Evolutionary conservation across 495 filamentous ascomycete genomes (phyloP).

Genomic region (Daldinia caldariorum): DNA sequence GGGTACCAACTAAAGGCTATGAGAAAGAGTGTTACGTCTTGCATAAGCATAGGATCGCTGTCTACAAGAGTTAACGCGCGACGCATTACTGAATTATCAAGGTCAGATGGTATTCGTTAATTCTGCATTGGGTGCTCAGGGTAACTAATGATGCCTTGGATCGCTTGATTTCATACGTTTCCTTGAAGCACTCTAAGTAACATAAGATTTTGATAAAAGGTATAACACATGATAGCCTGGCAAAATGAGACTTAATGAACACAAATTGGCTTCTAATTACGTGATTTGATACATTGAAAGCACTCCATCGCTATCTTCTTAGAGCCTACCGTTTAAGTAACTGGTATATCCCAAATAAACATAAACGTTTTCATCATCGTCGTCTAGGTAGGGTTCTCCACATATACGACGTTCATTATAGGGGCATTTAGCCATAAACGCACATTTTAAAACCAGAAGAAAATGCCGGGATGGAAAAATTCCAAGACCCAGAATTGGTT

Average conservation of each 20-base stretch:
- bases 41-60: background rate
- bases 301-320: background rate
- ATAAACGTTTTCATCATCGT: background rate
- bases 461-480: conserved; percentile 27
- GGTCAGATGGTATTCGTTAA: no score
- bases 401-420: conserved; percentile 9
- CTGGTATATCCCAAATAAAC: no score
- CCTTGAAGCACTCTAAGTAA: no score
- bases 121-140: no score
- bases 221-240: no score
- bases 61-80: background rate
- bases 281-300: background rate
- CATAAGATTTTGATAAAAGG: no score
- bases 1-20: background rate
- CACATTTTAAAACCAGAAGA: conserved; percentile 14
- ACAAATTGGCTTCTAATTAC: no score
- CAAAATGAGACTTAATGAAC: no score
- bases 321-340: no score
- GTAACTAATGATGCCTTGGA: no score
- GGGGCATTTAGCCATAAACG: conserved; percentile 23
- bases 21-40: background rate
- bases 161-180: no score
- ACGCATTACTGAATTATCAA: background rate
- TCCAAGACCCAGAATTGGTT: conserved; percentile 20
- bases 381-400: conserved; percentile 22